These are phyloP conservation scores for Diaporthe velutina DNA, from an alignment of 2,329 filamentous ascomycete genomes.

Conservation along the genomic window DNA sequence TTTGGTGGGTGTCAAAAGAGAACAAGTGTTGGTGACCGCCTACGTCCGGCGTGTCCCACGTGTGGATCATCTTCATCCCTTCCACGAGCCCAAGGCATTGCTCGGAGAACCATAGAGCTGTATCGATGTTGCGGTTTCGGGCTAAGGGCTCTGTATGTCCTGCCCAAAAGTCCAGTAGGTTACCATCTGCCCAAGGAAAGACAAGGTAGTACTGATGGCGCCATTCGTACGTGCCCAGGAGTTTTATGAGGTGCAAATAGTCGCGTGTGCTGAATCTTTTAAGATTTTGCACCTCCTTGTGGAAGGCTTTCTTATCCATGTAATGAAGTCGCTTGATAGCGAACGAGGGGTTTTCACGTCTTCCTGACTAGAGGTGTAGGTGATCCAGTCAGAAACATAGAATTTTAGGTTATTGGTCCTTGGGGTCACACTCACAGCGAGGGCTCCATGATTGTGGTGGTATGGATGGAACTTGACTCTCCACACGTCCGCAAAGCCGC, in stretches of 20 bases:
- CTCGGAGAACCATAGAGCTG: constrained; percentile 3
- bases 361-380: background rate
- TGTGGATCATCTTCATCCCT: constrained; percentile 6
- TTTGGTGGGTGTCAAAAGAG: background rate
- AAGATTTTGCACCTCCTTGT: background rate
- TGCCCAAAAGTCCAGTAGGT: constrained; percentile 2
- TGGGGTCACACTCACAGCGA: background rate
- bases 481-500: constrained; percentile 13
- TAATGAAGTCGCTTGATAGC: background rate
- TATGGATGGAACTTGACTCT: constrained; percentile 4
- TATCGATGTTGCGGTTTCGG: background rate
- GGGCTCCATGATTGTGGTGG: background rate
- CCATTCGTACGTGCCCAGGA: background rate
- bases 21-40: background rate
- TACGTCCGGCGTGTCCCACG: background rate
- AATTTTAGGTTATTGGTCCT: too few relatives aligned
- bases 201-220: background rate
- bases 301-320: background rate
- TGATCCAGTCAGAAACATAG: background rate
- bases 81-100: constrained; percentile 5
- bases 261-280: background rate
- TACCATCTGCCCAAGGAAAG: constrained; percentile 5
- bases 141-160: background rate
- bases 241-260: background rate
- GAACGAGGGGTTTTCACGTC: background rate